phyloP scores from a whole-genome alignment of 192 early-diverging fungal species.

The Backusella circina region DNA sequence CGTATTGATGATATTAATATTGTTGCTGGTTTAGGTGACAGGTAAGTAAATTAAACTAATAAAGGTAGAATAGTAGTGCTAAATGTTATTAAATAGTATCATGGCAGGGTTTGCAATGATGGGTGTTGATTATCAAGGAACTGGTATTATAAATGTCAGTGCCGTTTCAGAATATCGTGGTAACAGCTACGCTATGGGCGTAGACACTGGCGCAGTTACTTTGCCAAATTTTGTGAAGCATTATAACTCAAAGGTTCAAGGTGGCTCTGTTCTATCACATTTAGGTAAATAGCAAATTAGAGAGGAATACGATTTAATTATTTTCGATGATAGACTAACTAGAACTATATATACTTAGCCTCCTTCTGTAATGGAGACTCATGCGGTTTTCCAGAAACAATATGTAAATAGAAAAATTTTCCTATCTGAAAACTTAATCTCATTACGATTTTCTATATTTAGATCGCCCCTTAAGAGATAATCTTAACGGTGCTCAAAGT shows the following conservation, averaged over 20 bases:
- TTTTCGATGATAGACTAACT: too few relatives aligned
- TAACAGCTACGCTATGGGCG: constrained; percentile 47
- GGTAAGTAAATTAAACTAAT: background rate
- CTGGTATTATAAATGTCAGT: constrained; percentile 24
- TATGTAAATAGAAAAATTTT: background rate
- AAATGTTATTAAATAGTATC: constrained; percentile 28
- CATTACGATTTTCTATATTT: background rate
- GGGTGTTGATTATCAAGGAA: constrained; percentile 23
- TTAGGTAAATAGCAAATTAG: too few relatives aligned
- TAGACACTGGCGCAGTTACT: constrained; percentile 39
- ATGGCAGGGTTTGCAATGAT: constrained; percentile 51
- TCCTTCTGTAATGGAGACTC: background rate
- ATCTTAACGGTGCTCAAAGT: constrained; percentile 50
- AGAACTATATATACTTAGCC: too few relatives aligned
- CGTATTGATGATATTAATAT: constrained; percentile 53
- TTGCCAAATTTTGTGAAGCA: constrained; percentile 42
- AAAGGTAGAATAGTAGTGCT: too few relatives aligned
- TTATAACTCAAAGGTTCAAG: constrained; percentile 36
- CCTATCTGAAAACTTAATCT: background rate
- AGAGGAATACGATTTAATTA: too few relatives aligned
- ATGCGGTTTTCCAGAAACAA: background rate
- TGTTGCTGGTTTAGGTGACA: constrained; percentile 52
- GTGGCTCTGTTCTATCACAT: constrained; percentile 39
- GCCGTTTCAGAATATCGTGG: constrained; percentile 47
- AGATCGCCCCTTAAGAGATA: constrained; percentile 15